These are phyloP conservation scores for Pleurostoma richardsiae DNA, from an alignment of 2,329 filamentous ascomycete genomes.

Conservation along the genomic window DNA sequence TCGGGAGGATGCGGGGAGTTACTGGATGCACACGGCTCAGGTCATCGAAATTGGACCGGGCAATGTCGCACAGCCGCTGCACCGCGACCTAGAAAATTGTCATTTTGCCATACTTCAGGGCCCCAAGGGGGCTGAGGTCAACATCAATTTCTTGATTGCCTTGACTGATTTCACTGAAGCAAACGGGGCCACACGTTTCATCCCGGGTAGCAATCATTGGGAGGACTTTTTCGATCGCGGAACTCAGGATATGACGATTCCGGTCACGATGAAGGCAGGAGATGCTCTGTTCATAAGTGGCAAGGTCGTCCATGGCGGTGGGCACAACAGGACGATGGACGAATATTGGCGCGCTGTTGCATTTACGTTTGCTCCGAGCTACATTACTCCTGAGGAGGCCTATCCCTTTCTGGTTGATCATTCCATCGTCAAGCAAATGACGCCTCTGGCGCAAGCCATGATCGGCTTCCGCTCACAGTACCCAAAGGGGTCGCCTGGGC, in stretches of 20 bases:
- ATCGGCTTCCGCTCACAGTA: constrained; percentile 20
- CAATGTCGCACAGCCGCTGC: constrained; percentile 18
- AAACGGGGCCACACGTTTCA: constrained; percentile 22
- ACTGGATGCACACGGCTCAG: constrained; percentile 18
- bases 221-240: constrained; percentile 13
- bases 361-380: constrained; percentile 17
- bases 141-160: constrained; percentile 19
- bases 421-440: constrained; percentile 13
- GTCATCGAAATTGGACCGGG: constrained; percentile 17
- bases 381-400: constrained; percentile 20
- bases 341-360: constrained; percentile 13
- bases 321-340: constrained; percentile 20
- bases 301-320: constrained; percentile 24
- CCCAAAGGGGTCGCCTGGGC: constrained; percentile 16
- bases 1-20: constrained; percentile 16
- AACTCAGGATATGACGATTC: constrained; percentile 11
- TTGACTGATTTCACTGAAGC: constrained; percentile 18
- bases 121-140: constrained; percentile 17
- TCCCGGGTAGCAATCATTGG: constrained; percentile 22
- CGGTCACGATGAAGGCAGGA: constrained; percentile 20
- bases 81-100: constrained; percentile 18
- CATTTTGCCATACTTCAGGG: constrained; percentile 19
- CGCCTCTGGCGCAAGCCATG: constrained; percentile 15
- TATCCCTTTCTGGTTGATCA: constrained; percentile 16
- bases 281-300: constrained; percentile 22